Base-by-base conservation (phyloP, 768 basidiomycete genomes). In the Phanerodontia chrysosporium region DNA sequence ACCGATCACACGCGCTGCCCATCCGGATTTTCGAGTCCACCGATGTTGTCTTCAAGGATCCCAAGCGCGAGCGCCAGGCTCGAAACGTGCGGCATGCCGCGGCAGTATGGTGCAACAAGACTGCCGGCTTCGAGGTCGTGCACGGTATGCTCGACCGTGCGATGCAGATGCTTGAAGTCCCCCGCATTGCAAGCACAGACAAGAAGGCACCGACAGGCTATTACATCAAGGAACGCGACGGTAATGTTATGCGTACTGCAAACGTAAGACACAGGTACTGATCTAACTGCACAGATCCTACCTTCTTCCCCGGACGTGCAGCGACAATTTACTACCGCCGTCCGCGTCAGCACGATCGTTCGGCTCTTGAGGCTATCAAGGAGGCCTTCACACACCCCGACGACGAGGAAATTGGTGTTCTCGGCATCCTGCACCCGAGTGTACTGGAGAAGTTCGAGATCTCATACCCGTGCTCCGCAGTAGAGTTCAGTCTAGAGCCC, bases 111-210 rank as follows among this genome's bases (percentile, higher is more conserved):
- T 96, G 95, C 74, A 96, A 96, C 74, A 92, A 92, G 76, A 92
- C 89, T 14, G 97, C 95, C 36, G 95, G 95, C 3, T 99, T 99
- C 69, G 95, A 99, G 77, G 83, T 96, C 61, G 87, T 95, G 12
- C 97, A 98, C 71, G 97, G 97, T 32, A 77, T 98, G 74, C 75
- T 99, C 64, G 95, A 98, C 74, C 81, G 95, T 51, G 83, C 92
- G 36, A 98, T 99, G 97, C 90, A 87, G 72, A 95, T 97, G 83
- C 77, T 99, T 22, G 96, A 97, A 63, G 82, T 99, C 35, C 90
- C 93, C 39, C 82, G 86, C 64, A 89, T 98, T 57, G 72, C 77
- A 22, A 82, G 77, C 58, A 72, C 67, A 30, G 82, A 89, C 66
- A 74, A 68, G 36, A 76, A 81, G 60, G 84, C 84, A 28, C 70